phyloP scores from a whole-genome alignment of 306 rosid species.

The Adenanthera pavonina region DNA sequence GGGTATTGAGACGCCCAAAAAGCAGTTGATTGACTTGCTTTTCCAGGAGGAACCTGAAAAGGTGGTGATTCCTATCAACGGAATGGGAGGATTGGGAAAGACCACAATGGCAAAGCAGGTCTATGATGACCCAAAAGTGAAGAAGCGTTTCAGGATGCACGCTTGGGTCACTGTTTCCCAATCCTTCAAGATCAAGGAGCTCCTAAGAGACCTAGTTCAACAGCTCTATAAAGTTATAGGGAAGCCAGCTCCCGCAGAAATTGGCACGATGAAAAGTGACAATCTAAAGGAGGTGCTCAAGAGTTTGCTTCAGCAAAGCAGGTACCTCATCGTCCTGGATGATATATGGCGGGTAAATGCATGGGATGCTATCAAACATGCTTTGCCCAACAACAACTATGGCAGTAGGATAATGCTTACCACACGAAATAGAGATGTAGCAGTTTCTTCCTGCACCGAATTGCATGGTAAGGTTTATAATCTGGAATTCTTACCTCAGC shows the following conservation, averaged over 20 bases:
- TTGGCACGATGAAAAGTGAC: constrained; percentile 47
- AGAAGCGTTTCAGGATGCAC: constrained; percentile 51
- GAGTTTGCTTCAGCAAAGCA: constrained; percentile 46
- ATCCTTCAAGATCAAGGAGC: constrained; percentile 41
- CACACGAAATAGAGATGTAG: constrained; percentile 54
- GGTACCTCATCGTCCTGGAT: constrained; percentile 62
- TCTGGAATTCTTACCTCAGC: constrained; percentile 51
- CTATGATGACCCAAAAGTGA: constrained; percentile 54
- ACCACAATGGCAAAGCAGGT: constrained; percentile 64
- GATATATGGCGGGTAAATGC: constrained; percentile 52
- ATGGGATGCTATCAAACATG: constrained; percentile 57
- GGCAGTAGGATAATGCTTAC: constrained; percentile 62
- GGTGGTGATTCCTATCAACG: constrained; percentile 51
- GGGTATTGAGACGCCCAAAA: constrained; percentile 61
- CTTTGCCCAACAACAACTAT: constrained; percentile 48
- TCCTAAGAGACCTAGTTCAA: constrained; percentile 51
- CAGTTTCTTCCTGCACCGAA: constrained; percentile 44
- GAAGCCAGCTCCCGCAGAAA: constrained; percentile 51
- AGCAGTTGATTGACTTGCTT: constrained; percentile 49
- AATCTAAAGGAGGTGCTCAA: constrained; percentile 46
- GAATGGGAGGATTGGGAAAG: constrained; percentile 70
- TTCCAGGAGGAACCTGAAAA: constrained; percentile 47
- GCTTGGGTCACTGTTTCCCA: constrained; percentile 59
- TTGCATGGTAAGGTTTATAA: constrained; percentile 41
- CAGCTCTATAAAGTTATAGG: constrained; percentile 53